Percentiles rank a stretch among this genome's conserved stretches.
These are phyloP conservation scores for Evernia prunastri DNA, from an alignment of 495 filamentous ascomycete genomes.

Conservation along the genomic window DNA sequence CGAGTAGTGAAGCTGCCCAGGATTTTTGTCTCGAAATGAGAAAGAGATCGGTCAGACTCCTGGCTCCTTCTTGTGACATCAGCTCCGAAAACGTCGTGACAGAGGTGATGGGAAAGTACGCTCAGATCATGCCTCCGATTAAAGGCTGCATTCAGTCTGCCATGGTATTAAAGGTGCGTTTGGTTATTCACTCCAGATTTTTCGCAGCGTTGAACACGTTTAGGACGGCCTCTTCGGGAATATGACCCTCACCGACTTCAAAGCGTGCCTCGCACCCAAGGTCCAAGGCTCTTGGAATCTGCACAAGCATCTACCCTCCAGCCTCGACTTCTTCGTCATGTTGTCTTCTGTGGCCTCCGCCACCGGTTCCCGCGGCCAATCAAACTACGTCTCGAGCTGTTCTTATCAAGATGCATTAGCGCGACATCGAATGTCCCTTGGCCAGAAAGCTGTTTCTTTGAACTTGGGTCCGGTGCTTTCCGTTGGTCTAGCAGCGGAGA, in stretches of 20 bases:
- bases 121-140: constrained; percentile 41
- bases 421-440: constrained; percentile 21
- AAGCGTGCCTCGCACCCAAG: constrained; percentile 46
- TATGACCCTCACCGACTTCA: constrained; percentile 45
- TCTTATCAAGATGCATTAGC: constrained; percentile 30
- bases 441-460: constrained; percentile 24
- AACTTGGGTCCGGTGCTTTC: constrained; percentile 29
- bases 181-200: neutral
- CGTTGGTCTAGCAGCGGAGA: constrained; percentile 34
- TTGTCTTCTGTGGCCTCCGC: constrained; percentile 28
- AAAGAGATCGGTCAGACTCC: constrained; percentile 21
- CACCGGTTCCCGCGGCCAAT: constrained; percentile 26
- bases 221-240: constrained; percentile 52
- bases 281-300: constrained; percentile 43
- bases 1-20: neutral
- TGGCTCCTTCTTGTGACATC: constrained; percentile 35
- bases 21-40: constrained; percentile 15
- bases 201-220: neutral
- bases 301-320: constrained; percentile 28
- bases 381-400: constrained; percentile 32
- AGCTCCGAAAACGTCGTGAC: constrained; percentile 23
- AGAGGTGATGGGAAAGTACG: no score
- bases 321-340: constrained; percentile 40
- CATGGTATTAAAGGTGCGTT: constrained; percentile 30
- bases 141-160: constrained; percentile 46